phyloP scores from a whole-genome alignment of 2,329 filamentous ascomycete genomes.

The Fusarium sp. region DNA sequence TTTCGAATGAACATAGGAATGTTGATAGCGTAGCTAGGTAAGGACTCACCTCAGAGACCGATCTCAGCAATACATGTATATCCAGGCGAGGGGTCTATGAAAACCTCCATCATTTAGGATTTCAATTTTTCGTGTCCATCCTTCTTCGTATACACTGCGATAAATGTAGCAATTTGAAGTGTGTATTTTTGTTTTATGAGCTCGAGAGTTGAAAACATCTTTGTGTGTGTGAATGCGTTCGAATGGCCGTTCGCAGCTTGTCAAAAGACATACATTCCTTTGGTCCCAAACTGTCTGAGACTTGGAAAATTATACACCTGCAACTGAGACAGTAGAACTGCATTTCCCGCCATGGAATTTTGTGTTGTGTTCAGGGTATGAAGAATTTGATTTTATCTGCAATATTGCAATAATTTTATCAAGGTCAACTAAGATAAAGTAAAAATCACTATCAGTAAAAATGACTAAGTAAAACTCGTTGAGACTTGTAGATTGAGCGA shows the following conservation, averaged over 20 bases:
- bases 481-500: too few species aligned
- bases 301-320: not conserved
- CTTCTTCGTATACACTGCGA: constrained; percentile 3
- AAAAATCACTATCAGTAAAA: too few species aligned
- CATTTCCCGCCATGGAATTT: too few species aligned
- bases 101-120: constrained; percentile 11
- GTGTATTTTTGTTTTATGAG: not conserved
- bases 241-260: not conserved
- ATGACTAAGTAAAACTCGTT: too few species aligned
- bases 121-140: not conserved
- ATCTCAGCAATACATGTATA: constrained; percentile 15
- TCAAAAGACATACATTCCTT: not conserved
- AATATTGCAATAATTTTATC: too few species aligned
- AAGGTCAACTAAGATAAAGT: too few species aligned
- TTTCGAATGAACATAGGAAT: not conserved
- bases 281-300: not conserved
- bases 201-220: not conserved
- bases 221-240: fast-evolving
- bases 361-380: too few species aligned
- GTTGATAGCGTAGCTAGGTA: not conserved
- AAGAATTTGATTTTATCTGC: too few species aligned
- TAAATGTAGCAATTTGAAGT: constrained; percentile 5
- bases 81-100: constrained; percentile 5
- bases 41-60: not conserved
- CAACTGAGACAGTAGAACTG: too few species aligned